Evolutionary conservation across 345 rosid species (phyloP).

Genomic region (Citrus inodora): DNA sequence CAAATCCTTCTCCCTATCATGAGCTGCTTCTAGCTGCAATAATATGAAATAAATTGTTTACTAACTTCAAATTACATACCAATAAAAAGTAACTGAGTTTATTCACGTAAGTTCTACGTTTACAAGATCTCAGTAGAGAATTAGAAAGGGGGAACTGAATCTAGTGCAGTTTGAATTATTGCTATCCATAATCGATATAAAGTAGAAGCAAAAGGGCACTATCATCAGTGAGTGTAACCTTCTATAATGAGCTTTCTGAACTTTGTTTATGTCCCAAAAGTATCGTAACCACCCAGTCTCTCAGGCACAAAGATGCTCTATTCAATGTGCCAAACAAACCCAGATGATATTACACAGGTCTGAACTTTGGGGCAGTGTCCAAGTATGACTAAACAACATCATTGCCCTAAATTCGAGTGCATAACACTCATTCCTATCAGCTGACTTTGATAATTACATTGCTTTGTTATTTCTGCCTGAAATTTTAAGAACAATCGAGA

Average conservation of each 20-base stretch:
- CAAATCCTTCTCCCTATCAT: conserved; percentile 88
- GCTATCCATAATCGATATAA: not conserved
- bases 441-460: not conserved
- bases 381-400: not conserved
- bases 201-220: not conserved
- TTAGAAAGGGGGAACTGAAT: not conserved
- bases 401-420: not conserved
- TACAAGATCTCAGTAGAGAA: not conserved
- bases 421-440: not conserved
- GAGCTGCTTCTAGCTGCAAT: conserved; percentile 81
- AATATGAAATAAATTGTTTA: conserved; percentile 1
- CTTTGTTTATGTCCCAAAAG: not conserved
- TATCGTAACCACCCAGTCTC: not conserved
- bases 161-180: not conserved
- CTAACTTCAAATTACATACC: not conserved
- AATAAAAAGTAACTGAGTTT: not conserved
- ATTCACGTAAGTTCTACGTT: not conserved
- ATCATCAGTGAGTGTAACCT: not conserved
- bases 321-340: not conserved
- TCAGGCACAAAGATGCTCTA: not conserved
- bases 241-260: not conserved
- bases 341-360: not conserved
- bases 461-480: not conserved
- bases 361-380: not conserved
- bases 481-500: not conserved